phyloP scores from a whole-genome alignment of 192 early-diverging fungal genomes.

The Haplosporangium gracile region DNA sequence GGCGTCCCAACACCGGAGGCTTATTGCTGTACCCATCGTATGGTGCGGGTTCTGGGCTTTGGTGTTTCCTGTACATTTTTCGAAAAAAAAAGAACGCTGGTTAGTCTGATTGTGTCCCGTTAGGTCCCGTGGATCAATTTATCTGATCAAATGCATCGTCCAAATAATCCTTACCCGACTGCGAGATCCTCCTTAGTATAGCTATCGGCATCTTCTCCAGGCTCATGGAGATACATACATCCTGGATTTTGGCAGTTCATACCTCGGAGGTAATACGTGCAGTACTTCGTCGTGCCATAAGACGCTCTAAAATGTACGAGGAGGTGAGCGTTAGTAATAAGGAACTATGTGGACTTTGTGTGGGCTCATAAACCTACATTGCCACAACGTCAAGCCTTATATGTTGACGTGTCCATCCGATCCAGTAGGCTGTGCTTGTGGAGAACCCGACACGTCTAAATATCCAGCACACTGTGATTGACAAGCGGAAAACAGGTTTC shows the following conservation, averaged over 20 bases:
- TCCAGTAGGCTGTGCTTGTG: conserved; percentile 8
- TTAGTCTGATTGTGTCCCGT: neutral
- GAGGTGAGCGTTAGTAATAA: neutral
- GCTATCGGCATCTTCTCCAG: conserved; percentile 92
- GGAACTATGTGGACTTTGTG: neutral
- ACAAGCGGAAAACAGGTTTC: neutral
- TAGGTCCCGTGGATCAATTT: neutral
- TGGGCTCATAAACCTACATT: neutral
- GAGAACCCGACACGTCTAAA: neutral
- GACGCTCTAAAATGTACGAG: conserved; percentile 75
- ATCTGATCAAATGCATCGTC: neutral
- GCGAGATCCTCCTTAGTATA: conserved; percentile 92
- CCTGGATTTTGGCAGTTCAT: conserved; percentile 92
- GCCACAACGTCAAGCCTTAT: neutral
- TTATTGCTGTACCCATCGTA: conserved; percentile 27
- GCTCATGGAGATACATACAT: conserved; percentile 97
- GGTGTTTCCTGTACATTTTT: conserved; percentile 57
- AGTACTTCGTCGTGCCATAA: conserved; percentile 99
- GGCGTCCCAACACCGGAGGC: conserved; percentile 19
- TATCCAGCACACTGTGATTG: neutral
- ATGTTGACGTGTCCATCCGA: neutral
- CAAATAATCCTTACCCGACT: conserved; percentile 62
- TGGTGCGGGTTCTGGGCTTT: conserved; percentile 57
- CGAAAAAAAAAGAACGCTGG: neutral
- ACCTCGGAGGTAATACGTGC: conserved; percentile 93